Evolutionary conservation across 2,329 filamentous ascomycete genomes (phyloP).

Genomic region (Tolypocladium endophyticum): DNA sequence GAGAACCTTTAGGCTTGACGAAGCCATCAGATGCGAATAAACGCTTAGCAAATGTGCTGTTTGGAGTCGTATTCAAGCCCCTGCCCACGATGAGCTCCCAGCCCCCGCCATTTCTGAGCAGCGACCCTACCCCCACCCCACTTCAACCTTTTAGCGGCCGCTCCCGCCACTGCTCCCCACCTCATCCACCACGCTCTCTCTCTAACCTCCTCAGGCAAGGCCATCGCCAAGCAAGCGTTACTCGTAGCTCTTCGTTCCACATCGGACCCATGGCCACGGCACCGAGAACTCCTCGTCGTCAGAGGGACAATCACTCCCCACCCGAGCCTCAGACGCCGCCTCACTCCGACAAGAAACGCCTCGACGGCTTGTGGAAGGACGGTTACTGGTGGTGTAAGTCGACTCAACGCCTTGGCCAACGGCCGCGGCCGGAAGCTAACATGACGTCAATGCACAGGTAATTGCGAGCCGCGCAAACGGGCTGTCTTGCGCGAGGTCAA

Average conservation of each 20-base stretch:
- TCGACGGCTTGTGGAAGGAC: constrained; percentile 21
- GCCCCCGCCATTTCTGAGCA: background rate
- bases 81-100: background rate
- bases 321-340: constrained; percentile 10
- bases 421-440: background rate
- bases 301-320: background rate
- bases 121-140: background rate
- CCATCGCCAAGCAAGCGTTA: background rate
- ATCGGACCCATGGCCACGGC: background rate
- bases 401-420: background rate
- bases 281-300: background rate
- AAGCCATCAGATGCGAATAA: no score
- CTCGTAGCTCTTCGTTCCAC: background rate
- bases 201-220: background rate
- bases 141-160: background rate
- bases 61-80: background rate
- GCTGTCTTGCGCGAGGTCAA: constrained; percentile 25
- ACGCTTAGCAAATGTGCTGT: no score
- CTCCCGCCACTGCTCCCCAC: background rate
- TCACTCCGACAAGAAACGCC: constrained; percentile 17
- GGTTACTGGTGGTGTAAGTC: constrained; percentile 26
- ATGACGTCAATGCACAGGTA: constrained; percentile 18
- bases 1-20: no score
- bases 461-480: constrained; percentile 29
- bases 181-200: background rate